Conservation (phyloP, 2,329 filamentous ascomycete genomes). For the Byssochlamys sp. region DNA sequence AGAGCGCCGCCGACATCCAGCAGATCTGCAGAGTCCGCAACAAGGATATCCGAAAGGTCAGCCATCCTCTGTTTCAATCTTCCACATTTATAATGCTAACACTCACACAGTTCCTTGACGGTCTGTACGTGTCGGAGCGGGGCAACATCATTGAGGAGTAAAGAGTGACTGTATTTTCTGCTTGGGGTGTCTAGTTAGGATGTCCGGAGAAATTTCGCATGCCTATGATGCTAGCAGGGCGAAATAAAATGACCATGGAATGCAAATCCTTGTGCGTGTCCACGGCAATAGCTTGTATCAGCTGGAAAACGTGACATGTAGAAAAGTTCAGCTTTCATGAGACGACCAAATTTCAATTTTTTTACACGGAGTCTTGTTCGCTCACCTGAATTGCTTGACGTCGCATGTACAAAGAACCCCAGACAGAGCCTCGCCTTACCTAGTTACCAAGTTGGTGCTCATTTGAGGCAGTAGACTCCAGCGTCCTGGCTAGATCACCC, state of each 20-base stretch:
- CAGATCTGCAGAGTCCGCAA: conserved; percentile 99
- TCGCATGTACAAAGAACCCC: background rate
- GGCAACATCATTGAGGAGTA: conserved; percentile 72
- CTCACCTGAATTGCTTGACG: background rate
- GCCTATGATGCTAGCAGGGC: conserved; percentile 31
- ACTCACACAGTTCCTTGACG: conserved; percentile 81
- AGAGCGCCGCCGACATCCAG: conserved; percentile 97
- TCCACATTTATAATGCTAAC: background rate
- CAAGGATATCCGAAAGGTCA: conserved; percentile 99
- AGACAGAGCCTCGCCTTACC: background rate
- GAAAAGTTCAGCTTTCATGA: conserved; percentile 13
- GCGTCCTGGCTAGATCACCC: background rate
- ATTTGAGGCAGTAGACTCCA: background rate
- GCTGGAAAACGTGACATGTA: conserved; percentile 19
- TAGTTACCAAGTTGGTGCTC: background rate
- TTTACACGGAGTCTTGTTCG: conserved; percentile 2
- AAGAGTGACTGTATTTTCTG: conserved; percentile 23
- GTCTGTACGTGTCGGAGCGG: conserved; percentile 98
- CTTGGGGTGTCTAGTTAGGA: conserved; percentile 23
- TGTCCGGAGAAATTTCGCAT: conserved; percentile 31
- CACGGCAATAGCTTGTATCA: conserved; percentile 19
- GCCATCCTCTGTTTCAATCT: conserved; percentile 13
- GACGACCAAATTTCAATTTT: conserved; percentile 11
- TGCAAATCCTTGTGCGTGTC: conserved; percentile 15
- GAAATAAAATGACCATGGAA: conserved; percentile 28